Evolutionary conservation across 129 eudicot genomes (phyloP).

Genomic region (Daucus carota): DH1_v3.0 NC_030386.2:20445001-20445500

Average conservation of each 20-base stretch:
- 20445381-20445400: not conserved
- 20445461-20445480: not conserved
- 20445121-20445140: slow-evolving; percentile 24
- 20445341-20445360: not conserved
- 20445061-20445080: no score
- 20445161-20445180: not conserved
- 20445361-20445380: not conserved
- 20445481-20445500: not conserved
- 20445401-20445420: not conserved
- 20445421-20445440: not conserved
- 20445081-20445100: not conserved
- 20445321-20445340: not conserved
- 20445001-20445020: no score
- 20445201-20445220: not conserved
- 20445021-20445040: no score
- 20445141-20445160: not conserved
- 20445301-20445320: not conserved
- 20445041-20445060: no score
- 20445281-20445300: not conserved
- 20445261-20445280: not conserved
- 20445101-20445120: slow-evolving; percentile 27
- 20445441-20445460: not conserved
- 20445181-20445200: not conserved
- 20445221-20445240: slow-evolving; percentile 10
- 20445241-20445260: slow-evolving; percentile 8